Base-by-base conservation (phyloP, 1,139 yeast species). In the Candida anutae region DNA sequence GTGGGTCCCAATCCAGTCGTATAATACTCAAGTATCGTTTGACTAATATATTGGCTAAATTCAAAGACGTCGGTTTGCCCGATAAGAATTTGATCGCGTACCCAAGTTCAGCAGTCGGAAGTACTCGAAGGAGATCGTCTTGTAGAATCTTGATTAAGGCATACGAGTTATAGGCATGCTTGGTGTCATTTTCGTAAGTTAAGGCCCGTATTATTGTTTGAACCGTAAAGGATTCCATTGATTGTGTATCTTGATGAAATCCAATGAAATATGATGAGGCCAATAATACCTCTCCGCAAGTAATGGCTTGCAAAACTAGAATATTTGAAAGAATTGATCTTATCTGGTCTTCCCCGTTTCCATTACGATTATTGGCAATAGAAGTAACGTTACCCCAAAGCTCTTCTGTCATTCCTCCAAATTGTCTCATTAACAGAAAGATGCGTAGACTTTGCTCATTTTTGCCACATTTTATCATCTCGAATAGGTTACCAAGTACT, bases 241-340 rank as follows among this genome's bases (percentile, higher is more conserved):
- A 15, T 12, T 36, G 18, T 4, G 27, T 28, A 1, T 14, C 22
- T 4, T 28, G 16, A 3, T 15, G 13, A 11, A 40, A 27, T 10
- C 25, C 28, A 15, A 31, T 21, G 4, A 32, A 16, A 22, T 31
- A 49, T 24, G 54, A 40, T 4, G 50, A 27, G 4, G 53, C 57
- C 5, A 53, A 29, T 10, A 53, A 24, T 9, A 43, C 44, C 10
- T 55, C 58, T 3, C 61, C 60, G 4, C 27, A 24, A 4, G 30
- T 14, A 5, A 22, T 25, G 2, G 37, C 27, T 9, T 35, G 36
- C 4, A 31, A 24, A 5, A 40, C 27, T 20, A 41, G 25, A 9
- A 33, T 26, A n/a, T 32, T 29, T 4, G 33, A 36, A 6, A 31
- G 16, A 6, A 22, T n/a, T 8, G 15, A 11, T 8, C 6, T 11